Percentiles rank a stretch among this genome's conserved stretches.
Conservation (phyloP, 169 alveolate genomes). For the Cryptosporidium ubiquitum region DNA sequence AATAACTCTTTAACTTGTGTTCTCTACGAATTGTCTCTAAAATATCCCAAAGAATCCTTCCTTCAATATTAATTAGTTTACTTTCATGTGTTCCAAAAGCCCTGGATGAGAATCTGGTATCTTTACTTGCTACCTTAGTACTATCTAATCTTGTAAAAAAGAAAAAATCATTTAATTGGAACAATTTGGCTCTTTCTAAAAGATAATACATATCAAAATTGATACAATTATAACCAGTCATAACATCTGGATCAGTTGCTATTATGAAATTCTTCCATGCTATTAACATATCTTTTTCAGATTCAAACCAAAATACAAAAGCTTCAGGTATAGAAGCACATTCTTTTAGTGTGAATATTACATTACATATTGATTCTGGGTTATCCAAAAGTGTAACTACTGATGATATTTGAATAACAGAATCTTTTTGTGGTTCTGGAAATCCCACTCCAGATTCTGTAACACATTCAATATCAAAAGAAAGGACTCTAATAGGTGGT, state of each 20-base stretch:
- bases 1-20: slow-evolving; percentile 94
- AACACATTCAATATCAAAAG: slow-evolving; percentile 92
- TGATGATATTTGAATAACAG: slow-evolving; percentile 96
- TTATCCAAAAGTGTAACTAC: slow-evolving; percentile 84
- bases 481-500: slow-evolving; percentile 95
- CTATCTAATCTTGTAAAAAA: slow-evolving; percentile 66
- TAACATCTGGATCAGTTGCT: slow-evolving; percentile 94
- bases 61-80: slow-evolving; percentile 93
- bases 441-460: slow-evolving; percentile 92
- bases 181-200: slow-evolving; percentile 91
- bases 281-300: slow-evolving; percentile 86
- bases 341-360: slow-evolving; percentile 84
- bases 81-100: slow-evolving; percentile 93
- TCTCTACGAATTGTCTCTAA: slow-evolving; percentile 95
- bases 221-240: slow-evolving; percentile 97
- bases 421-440: slow-evolving; percentile 94
- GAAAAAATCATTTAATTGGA: slow-evolving; percentile 86
- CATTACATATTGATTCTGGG: slow-evolving; percentile 83
- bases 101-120: slow-evolving; percentile 87
- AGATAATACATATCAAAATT: slow-evolving; percentile 98
- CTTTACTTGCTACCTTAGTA: slow-evolving; percentile 76
- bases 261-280: slow-evolving; percentile 90
- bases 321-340: slow-evolving; percentile 90
- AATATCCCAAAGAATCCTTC: slow-evolving; percentile 97
- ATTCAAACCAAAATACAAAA: slow-evolving; percentile 85